Conservation (phyloP, 495 filamentous ascomycete species). For the Penicillium pulvis region DNA sequence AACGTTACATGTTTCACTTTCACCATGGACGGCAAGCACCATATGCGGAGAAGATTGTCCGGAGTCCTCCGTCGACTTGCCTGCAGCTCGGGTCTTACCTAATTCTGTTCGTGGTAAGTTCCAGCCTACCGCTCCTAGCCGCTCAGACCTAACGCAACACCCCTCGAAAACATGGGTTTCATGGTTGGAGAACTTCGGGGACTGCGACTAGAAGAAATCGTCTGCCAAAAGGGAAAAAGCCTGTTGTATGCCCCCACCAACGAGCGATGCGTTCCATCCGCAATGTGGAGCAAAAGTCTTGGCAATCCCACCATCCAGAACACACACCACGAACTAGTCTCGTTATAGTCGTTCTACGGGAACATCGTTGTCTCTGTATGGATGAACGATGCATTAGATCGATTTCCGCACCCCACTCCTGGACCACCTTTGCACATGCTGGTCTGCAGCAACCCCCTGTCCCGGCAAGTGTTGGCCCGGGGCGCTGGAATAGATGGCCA, state of each 20-base stretch:
- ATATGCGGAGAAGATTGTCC: neutral
- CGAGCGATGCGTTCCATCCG: constrained; percentile 1
- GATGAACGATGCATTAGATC: constrained; percentile 9
- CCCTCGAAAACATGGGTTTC: neutral
- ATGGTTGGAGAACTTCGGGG: neutral
- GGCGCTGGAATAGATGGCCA: neutral
- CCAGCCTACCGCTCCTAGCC: neutral
- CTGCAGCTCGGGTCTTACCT: too few relatives aligned
- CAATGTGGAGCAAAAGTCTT: constrained; percentile 11
- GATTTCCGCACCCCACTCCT: neutral
- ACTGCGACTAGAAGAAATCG: constrained; percentile 17
- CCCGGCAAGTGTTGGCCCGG: neutral
- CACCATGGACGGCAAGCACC: neutral
- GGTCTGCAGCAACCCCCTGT: constrained; percentile 2
- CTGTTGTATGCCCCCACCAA: constrained; percentile 9
- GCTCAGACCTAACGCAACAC: neutral
- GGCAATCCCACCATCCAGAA: constrained; percentile 11
- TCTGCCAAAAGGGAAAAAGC: constrained; percentile 5
- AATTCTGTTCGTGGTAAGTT: neutral
- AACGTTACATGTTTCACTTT: neutral
- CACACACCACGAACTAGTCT: constrained; percentile 7
- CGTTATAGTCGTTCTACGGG: constrained; percentile 10
- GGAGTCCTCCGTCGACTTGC: neutral
- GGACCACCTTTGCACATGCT: neutral
- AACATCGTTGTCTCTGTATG: constrained; percentile 10